These are phyloP conservation scores for Zea luxurians DNA, from an alignment of 176 grass and related monocot species.

Conservation along the genomic window DNA sequence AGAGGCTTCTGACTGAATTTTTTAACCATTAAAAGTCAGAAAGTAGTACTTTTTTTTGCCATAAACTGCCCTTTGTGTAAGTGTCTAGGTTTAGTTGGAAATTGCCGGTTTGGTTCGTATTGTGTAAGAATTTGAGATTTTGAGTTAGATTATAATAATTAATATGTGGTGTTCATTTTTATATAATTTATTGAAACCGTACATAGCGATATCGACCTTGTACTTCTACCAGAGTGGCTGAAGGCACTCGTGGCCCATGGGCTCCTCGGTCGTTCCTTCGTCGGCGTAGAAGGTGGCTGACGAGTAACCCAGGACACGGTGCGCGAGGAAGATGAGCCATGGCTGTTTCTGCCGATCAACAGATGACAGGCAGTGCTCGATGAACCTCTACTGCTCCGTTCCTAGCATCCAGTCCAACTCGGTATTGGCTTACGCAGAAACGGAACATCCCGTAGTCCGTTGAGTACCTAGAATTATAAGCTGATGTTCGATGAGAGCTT, in stretches of 20 bases:
- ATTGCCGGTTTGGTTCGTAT: too few relatives aligned
- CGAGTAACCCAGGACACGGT: conserved; percentile 84
- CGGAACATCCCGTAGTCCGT: conserved; percentile 77
- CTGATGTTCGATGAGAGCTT: neutral
- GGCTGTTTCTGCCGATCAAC: conserved; percentile 85
- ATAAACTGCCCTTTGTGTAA: too few relatives aligned
- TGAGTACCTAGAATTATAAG: conserved; percentile 53
- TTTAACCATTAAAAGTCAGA: too few relatives aligned
- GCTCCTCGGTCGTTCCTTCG: conserved; percentile 75
- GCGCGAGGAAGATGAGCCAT: conserved; percentile 91
- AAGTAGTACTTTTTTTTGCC: too few relatives aligned
- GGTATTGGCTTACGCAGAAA: conserved; percentile 85
- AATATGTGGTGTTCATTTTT: too few relatives aligned
- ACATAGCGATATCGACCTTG: conserved; percentile 75
- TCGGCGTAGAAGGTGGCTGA: conserved; percentile 69
- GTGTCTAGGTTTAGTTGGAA: too few relatives aligned
- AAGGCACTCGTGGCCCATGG: conserved; percentile 82
- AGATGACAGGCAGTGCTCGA: conserved; percentile 75
- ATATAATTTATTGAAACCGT: too few relatives aligned
- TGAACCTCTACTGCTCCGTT: conserved; percentile 82
- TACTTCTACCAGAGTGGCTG: conserved; percentile 89
- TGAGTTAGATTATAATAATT: too few relatives aligned
- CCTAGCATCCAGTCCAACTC: conserved; percentile 75
- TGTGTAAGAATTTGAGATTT: too few relatives aligned
- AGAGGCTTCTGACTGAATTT: too few relatives aligned